These are phyloP conservation scores for Nyssa sinensis DNA, from an alignment of 148 eudicot genomes.

Conservation along the genomic window DNA sequence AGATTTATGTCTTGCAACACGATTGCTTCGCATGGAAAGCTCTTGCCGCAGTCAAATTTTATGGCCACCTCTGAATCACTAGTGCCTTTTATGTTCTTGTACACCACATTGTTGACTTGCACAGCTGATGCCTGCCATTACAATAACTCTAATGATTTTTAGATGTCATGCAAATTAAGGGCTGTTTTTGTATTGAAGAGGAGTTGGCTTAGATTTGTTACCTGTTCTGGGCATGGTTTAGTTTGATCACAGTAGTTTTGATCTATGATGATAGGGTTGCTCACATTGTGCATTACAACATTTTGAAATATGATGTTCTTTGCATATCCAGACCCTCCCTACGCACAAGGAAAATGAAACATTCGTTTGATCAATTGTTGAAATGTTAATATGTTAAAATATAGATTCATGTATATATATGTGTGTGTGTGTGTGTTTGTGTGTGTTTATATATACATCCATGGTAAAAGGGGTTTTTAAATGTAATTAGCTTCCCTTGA, in stretches of 20 bases:
- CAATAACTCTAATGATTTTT: not conserved
- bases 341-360: not conserved
- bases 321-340: slow-evolving; percentile 93
- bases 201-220: slow-evolving; percentile 8
- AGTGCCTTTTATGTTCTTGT: slow-evolving; percentile 63
- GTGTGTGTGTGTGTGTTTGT: too few species aligned
- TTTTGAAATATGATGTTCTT: slow-evolving; percentile 63
- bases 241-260: slow-evolving; percentile 77
- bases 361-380: not conserved
- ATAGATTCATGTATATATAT: not conserved
- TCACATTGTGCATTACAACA: slow-evolving; percentile 60
- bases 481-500: too few species aligned
- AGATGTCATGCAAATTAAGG: not conserved
- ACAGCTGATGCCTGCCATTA: slow-evolving; percentile 59
- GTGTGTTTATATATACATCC: too few species aligned
- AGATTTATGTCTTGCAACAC: slow-evolving; percentile 27
- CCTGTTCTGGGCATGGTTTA: slow-evolving; percentile 52
- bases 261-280: slow-evolving; percentile 78
- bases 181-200: not conserved
- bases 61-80: slow-evolving; percentile 65
- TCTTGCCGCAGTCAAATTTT: slow-evolving; percentile 58
- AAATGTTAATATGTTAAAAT: not conserved
- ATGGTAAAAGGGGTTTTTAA: too few species aligned
- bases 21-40: slow-evolving; percentile 44
- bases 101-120: slow-evolving; percentile 47